Base-by-base conservation (phyloP, 352 stramenopile genomes). In the Poterioochromonas sp. region DNA sequence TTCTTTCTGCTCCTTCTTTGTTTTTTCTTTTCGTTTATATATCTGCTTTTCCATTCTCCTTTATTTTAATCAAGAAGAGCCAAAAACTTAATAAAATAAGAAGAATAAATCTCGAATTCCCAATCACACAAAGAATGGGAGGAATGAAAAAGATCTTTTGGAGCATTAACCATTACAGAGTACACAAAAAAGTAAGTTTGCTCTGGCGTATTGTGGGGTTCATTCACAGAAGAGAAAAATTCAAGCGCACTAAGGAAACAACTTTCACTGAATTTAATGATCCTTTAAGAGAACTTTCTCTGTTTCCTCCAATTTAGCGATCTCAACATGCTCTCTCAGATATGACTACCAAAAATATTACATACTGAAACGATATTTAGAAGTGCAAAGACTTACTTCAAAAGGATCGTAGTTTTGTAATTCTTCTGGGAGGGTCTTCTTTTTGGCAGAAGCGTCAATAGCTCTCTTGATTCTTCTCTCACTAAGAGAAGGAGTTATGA, bases 351-450 rank as follows among this genome's bases (percentile, higher is more conserved):
- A 53, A 5, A 39, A 37, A 68, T 63, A 63, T 71, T 63, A 15
- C 15, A 71, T 71, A 22, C 15, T 12, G 12, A 71, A 71, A 22
- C 43, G 35, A 29, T 26, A 71, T 15, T 22, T 12, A 15, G 62
- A 63, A n/a, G 26, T 71, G 62, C 62, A 63, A 41, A 63, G 62
- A 29, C 43, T 41, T 68, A 76, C 47, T 1, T 76, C 47, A 58
- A 60, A 68, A 39, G 47, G 69, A 29, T 68, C 35, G 29, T 76
- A 20, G 37, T 76, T 43, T 41, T 76, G 15, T 12, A 53, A 58
- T n/a, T 74, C 65, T 37, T 58, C 26, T 40, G 65, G 65, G 3
- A 74, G 2, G 22, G 39, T 39, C 65, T 74, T 74, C 40, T 54
- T 51, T 37, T 74, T 74, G 3, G 43, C 65, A 35, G 40, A 53